Percentiles rank a stretch among this genome's conserved stretches.
Evolutionary conservation across 1,139 yeast species (phyloP).

Genomic region (Kodamaea plutei): DNA sequence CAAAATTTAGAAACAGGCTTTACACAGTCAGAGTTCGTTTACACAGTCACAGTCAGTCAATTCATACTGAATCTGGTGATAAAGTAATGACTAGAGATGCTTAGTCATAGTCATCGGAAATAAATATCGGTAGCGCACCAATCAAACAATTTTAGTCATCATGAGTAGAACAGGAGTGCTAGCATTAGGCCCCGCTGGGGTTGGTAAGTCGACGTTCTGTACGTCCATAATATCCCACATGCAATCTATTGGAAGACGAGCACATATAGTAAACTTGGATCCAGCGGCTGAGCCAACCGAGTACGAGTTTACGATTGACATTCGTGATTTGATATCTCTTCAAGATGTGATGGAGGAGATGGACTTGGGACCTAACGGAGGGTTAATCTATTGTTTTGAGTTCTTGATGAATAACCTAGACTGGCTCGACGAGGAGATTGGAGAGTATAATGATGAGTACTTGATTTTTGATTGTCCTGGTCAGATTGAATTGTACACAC

Average conservation of each 20-base stretch:
- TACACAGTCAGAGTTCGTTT: too few relatives aligned
- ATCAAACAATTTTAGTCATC: too few relatives aligned
- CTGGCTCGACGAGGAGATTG: conserved; percentile 95
- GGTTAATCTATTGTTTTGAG: conserved; percentile 88
- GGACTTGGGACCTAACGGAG: conserved; percentile 95
- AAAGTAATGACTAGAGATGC: too few relatives aligned
- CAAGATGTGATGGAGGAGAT: conserved; percentile 97
- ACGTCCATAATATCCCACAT: conserved; percentile 81
- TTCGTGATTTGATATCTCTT: conserved; percentile 81
- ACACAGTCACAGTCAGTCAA: too few relatives aligned
- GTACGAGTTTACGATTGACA: conserved; percentile 89
- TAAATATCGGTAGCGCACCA: too few relatives aligned
- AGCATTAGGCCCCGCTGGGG: conserved; percentile 97
- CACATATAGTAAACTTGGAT: conserved; percentile 90
- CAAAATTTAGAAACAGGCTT: too few relatives aligned
- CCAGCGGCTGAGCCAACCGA: conserved; percentile 97
- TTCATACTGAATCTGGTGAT: too few relatives aligned
- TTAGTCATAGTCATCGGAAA: too few relatives aligned
- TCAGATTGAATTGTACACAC: conserved; percentile 93
- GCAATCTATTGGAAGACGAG: conserved; percentile 87
- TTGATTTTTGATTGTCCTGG: conserved; percentile 97
- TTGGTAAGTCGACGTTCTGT: conserved; percentile 90
- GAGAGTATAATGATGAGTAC: conserved; percentile 90
- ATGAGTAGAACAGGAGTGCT: conserved; percentile 97
- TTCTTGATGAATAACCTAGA: conserved; percentile 81